Evolutionary conservation across 192 early-diverging fungal species (phyloP).

Genomic region (Rhizoclosmatium globosum): DNA sequence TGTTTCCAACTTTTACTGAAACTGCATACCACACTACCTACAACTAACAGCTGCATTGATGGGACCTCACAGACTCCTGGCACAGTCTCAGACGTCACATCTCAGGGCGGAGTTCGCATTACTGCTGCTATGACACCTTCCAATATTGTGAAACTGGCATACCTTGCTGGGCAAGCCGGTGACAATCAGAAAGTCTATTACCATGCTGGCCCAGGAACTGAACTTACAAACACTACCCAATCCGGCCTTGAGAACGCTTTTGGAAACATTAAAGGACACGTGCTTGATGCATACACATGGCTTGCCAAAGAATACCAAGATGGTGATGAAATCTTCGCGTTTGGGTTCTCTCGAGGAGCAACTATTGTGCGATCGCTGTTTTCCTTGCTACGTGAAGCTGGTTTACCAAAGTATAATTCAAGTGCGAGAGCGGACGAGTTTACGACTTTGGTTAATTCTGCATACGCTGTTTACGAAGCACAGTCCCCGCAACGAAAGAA

Average conservation of each 20-base stretch:
- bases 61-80: slow-evolving; percentile 21
- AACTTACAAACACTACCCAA: slow-evolving; percentile 8
- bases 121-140: background rate
- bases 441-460: slow-evolving; percentile 3
- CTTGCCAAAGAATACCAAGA: slow-evolving; percentile 26
- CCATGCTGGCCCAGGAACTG: slow-evolving; percentile 35
- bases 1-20: background rate
- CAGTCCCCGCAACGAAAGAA: background rate
- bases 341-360: slow-evolving; percentile 34
- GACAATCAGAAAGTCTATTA: slow-evolving; percentile 26
- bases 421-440: background rate
- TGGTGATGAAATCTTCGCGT: slow-evolving; percentile 39
- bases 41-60: slow-evolving; percentile 5
- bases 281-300: slow-evolving; percentile 36
- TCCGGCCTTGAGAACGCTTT: background rate
- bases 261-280: slow-evolving; percentile 33
- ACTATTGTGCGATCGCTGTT: slow-evolving; percentile 39
- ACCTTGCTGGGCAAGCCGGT: background rate
- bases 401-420: background rate
- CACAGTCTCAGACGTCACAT: background rate
- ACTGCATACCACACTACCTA: background rate
- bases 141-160: slow-evolving; percentile 26
- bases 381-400: slow-evolving; percentile 31
- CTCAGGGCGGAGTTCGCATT: slow-evolving; percentile 3
- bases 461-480: slow-evolving; percentile 24